Evolutionary conservation across 148 eudicot genomes (phyloP).

Genomic region (Euryodendron excelsum): DNA sequence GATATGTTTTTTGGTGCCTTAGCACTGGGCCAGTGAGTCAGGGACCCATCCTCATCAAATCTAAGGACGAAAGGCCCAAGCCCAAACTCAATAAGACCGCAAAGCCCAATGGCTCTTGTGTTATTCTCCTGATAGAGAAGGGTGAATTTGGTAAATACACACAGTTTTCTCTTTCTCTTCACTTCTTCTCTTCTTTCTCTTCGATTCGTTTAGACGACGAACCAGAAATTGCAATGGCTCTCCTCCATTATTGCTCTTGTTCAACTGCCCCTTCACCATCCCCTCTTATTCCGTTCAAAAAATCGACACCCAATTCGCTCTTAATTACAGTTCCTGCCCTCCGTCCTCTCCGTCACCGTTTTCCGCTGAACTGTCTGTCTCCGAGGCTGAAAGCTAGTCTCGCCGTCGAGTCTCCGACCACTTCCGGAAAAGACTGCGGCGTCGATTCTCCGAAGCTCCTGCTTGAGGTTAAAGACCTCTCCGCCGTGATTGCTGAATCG

Average conservation of each 20-base stretch:
- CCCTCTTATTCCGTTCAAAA: conserved; percentile 13
- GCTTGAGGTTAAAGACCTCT: conserved; percentile 70
- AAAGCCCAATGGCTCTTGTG: neutral
- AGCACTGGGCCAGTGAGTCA: too few species aligned
- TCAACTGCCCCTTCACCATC: conserved; percentile 13
- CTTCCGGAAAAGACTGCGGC: conserved; percentile 24
- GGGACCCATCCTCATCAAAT: too few species aligned
- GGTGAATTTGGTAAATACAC: neutral
- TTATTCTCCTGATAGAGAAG: neutral
- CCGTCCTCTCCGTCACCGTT: conserved; percentile 23
- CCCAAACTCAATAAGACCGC: too few species aligned
- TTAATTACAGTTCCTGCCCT: conserved; percentile 18
- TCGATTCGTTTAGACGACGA: neutral
- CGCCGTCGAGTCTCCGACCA: conserved; percentile 47
- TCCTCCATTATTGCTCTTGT: conserved; percentile 8
- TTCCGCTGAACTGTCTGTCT: conserved; percentile 4
- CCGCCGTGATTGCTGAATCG: conserved; percentile 73
- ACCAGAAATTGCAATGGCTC: conserved; percentile 29
- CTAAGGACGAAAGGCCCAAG: too few species aligned
- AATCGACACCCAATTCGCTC: conserved; percentile 5
- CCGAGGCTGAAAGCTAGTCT: conserved; percentile 30
- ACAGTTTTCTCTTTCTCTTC: too few species aligned
- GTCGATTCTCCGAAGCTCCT: conserved; percentile 46
- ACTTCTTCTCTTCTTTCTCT: neutral
- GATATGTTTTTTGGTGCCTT: too few species aligned